Percentiles rank a stretch among this genome's conserved stretches.
Evolutionary conservation across 148 eudicot genomes (phyloP).

Genomic region (Bassia scoparia): DNA sequence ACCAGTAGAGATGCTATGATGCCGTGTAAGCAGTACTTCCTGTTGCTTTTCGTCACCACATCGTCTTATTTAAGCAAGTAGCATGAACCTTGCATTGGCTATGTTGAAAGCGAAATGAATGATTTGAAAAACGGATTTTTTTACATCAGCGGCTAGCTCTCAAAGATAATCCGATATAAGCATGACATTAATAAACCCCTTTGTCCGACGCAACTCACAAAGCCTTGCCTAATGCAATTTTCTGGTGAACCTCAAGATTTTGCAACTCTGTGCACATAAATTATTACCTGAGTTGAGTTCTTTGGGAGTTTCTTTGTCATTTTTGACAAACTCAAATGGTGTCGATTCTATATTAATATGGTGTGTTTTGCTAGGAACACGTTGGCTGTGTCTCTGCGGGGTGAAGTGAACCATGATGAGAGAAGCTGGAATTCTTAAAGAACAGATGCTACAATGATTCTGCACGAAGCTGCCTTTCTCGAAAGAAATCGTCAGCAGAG

Average conservation of each 20-base stretch:
- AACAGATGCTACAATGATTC: constrained; percentile 61
- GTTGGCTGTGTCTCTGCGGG: constrained; percentile 87
- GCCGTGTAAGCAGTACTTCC: constrained; percentile 59
- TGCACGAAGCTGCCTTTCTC: constrained; percentile 55
- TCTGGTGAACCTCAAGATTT: constrained; percentile 72
- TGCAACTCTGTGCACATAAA: constrained; percentile 79
- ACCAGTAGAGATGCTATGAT: constrained; percentile 63
- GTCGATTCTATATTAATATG: neutral
- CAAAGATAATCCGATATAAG: constrained; percentile 83
- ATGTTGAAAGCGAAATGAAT: constrained; percentile 12
- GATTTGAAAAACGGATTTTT: constrained; percentile 28
- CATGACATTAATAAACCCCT: constrained; percentile 88
- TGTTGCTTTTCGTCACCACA: neutral
- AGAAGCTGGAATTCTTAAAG: constrained; percentile 73
- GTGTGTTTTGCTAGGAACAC: constrained; percentile 56
- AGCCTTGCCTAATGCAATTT: constrained; percentile 83
- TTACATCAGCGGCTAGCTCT: constrained; percentile 76
- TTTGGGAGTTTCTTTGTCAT: neutral
- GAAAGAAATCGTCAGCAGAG: constrained; percentile 79
- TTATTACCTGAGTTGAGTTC: constrained; percentile 78
- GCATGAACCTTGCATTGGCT: neutral
- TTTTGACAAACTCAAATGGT: neutral
- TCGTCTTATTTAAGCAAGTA: constrained; percentile 2
- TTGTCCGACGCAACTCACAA: constrained; percentile 87
- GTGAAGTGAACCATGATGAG: constrained; percentile 82